Base-by-base conservation (phyloP, 2,329 filamentous ascomycete genomes). In the Purpureocillium takamizusanense region DNA sequence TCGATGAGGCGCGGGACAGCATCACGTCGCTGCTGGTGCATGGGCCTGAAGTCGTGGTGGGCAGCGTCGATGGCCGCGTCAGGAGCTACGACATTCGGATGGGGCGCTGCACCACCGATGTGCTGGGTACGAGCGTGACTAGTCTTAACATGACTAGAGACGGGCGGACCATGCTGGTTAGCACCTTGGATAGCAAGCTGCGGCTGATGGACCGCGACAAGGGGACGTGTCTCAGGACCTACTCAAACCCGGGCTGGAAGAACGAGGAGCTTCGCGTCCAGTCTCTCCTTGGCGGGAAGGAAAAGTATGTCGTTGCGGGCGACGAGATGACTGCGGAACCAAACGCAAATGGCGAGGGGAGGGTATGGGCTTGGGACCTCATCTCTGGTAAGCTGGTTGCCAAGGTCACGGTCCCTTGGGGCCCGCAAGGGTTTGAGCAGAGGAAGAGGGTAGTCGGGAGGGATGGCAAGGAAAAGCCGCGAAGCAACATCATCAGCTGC, bases 51-150 rank as follows among this genome's bases (percentile, higher is more conserved):
- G 76, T 97, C 36, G 61, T 87, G 2, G 73, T 76, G 1, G 87
- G 83, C 1, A 89, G 86, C 56, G 86, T 95, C 40, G 90, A 97
- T 61, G 89, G 89, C 3, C 70, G 83, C 41, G 76, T 94, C 1
- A 69, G 90, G 38, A 72, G 72, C 42, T 95, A 97, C 62, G 90
- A 97, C 63, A 63, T 94, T 31, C 72, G 87, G 39, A 83, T 77
- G 70, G 89, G 89, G 1, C 69, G 67, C 37, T 70, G 80, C 35
- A 75, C 77, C 4, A 77, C 76, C 2, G 87, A 94, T 61, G 77
- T 86, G 1, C 64, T 92, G 37, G 76, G 76, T 38, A 72, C 67
- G 2, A 69, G 69, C 42, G 83, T 95, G n/a, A 94, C 87, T 7
- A 88, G 81, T 57, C 57, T 95, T 40, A 66, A 65, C 31, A 65